A percentile compares a stretch with the other conserved stretches of the same genome.
These are phyloP conservation scores for Danielia oregonensis DNA, from an alignment of 805 yeast genomes.

Conservation along the genomic window DNA sequence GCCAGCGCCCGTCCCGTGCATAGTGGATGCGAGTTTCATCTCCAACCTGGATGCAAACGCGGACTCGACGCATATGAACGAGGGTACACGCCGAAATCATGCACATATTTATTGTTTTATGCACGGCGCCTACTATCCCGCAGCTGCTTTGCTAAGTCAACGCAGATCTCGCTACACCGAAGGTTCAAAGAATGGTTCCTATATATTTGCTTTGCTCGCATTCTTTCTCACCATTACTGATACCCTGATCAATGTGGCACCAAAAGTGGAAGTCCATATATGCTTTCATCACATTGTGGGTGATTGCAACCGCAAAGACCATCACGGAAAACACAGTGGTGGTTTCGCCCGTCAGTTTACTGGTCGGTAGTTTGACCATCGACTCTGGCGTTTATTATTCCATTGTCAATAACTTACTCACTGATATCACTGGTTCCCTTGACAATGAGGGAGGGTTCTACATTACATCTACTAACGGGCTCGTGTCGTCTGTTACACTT, in stretches of 20 bases:
- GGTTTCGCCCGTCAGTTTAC: not conserved
- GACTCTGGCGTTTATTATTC: slow-evolving; percentile 24
- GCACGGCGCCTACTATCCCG: not conserved
- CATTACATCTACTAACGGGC: slow-evolving; percentile 13
- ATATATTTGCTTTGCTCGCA: not conserved
- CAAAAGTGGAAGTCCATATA: not conserved
- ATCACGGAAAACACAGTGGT: not conserved
- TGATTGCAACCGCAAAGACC: not conserved
- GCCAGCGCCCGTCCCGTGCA: no score
- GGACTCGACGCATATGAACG: not conserved
- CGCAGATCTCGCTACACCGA: no score
- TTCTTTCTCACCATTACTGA: not conserved
- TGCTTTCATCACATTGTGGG: not conserved
- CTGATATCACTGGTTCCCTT: slow-evolving; percentile 20
- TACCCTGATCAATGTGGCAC: no score
- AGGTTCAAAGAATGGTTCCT: no score
- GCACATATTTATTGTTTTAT: not conserved
- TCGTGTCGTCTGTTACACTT: not conserved
- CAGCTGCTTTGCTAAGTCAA: no score
- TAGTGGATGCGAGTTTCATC: no score
- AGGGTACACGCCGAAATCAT: not conserved
- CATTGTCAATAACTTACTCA: slow-evolving; percentile 20
- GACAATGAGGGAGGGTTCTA: slow-evolving; percentile 21
- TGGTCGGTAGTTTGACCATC: slow-evolving; percentile 4
- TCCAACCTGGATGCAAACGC: no score